Evolutionary conservation across 257 asterid genomes (phyloP), one percentile per base, ranked within the genome.

Genomic region (Solanum bulbocastanum): DNA sequence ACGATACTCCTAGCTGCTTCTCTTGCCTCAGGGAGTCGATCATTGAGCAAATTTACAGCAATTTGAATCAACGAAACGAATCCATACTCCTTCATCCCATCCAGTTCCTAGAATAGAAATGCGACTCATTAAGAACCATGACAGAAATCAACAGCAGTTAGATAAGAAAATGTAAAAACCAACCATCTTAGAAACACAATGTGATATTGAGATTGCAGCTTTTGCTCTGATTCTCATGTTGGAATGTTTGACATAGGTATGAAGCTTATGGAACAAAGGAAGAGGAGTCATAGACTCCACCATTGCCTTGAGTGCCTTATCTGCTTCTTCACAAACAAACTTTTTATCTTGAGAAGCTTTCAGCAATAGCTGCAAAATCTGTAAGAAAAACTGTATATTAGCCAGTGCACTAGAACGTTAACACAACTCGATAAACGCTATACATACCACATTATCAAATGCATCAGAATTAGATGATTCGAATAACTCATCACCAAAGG

Each of bases 301-400:
- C 98, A 97, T 91, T 87, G 88, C 88, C 87, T 90, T 88, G 49
- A 95, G 89, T 72, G 98, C 90, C 90, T 56, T 96, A 76, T 93
- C 95, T 86, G 99, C 99, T 91, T 97, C 99, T 87, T 97, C 99
- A 91, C 99, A 97, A 3, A 97, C 99, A 91, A 97, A 97, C 82
- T 95, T 97, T 92, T 97, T 97, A 33, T 96, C 99, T 89, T 97
- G 99, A 52, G 96, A 93, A 83, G 98, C 96, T 91, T 97, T 97
- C 23, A 97, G 93, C 83, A 97, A 87, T 60, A 97, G 94, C 94
- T 97, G 99, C 93, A 97, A 87, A 86, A 96, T 84, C 99, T 97
- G 95, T 5, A 18, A 42, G 9, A 27, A 74, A 18, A 27, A 62
- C 6, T 35, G n/a, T 4, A 3, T n/a, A 76, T 44, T 46, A 81